Evolutionary conservation across 176 grass and related monocot genomes (phyloP).

Genomic region (Poa annua): DNA sequence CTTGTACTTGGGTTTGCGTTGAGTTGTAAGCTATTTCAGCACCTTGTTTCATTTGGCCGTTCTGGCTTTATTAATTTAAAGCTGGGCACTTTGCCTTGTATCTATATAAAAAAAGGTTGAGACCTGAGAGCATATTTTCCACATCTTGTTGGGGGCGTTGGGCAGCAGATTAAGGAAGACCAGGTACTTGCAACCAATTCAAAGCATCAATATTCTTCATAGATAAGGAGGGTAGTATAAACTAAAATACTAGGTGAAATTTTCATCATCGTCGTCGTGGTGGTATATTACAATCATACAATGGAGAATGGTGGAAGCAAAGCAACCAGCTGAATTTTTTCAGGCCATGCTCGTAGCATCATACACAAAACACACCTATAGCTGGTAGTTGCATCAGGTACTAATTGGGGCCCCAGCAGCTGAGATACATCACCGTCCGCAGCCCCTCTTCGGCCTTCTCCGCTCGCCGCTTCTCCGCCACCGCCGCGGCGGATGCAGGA

Average conservation of each 20-base stretch:
- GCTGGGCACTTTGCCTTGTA: too few species aligned
- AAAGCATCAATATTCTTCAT: neutral
- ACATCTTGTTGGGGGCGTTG: too few species aligned
- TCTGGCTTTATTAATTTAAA: too few species aligned
- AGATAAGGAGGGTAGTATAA: neutral
- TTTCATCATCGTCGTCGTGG: neutral
- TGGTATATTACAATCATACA: conserved; percentile 18
- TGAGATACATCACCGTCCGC: conserved; percentile 71
- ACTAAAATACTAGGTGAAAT: neutral
- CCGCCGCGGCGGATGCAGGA: neutral
- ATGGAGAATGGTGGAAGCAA: neutral
- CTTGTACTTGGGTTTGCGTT: too few species aligned
- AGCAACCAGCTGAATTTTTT: neutral
- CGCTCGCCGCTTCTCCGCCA: neutral
- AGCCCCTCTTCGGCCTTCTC: conserved; percentile 59
- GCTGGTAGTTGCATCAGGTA: neutral
- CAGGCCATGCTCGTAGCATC: neutral
- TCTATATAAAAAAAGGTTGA: too few species aligned
- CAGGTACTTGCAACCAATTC: neutral
- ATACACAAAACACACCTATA: neutral
- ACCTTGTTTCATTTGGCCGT: too few species aligned
- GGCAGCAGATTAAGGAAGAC: too few species aligned
- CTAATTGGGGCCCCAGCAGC: conserved; percentile 67
- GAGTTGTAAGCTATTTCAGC: too few species aligned
- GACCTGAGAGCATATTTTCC: too few species aligned